Conservation (phyloP, 164 flowering plant species). For the Vitis vinifera region DNA sequence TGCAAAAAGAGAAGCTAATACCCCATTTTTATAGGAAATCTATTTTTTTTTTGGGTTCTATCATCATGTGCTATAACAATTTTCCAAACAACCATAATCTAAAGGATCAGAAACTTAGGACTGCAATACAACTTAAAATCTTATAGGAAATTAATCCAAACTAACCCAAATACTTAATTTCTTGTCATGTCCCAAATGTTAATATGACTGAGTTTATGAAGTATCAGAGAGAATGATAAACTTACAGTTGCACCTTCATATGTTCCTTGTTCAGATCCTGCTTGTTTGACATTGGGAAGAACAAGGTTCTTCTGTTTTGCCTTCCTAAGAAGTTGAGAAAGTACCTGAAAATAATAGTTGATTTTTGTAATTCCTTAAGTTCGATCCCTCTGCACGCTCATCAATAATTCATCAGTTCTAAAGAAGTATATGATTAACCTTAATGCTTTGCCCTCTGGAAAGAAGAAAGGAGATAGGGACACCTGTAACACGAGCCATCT, state of each 20-base stretch:
- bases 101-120: no score
- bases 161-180: no score
- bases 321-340: slow-evolving; percentile 97
- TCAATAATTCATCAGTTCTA: slow-evolving; percentile 4
- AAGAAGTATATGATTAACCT: slow-evolving; percentile 44
- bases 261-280: slow-evolving; percentile 93
- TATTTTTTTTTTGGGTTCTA: no score
- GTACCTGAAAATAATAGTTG: slow-evolving; percentile 57
- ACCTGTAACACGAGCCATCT: slow-evolving; percentile 99
- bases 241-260: slow-evolving; percentile 99
- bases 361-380: neutral
- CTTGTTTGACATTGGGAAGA: slow-evolving; percentile 81
- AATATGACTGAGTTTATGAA: no score
- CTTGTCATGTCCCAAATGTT: no score
- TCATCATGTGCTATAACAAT: no score
- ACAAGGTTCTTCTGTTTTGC: slow-evolving; percentile 88
- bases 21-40: no score
- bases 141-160: no score
- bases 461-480: slow-evolving; percentile 97
- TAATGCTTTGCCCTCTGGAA: slow-evolving; percentile 97
- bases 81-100: no score
- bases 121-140: no score
- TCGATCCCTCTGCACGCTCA: neutral
- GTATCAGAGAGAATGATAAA: slow-evolving; percentile 10
- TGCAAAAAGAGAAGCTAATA: no score